Base-by-base conservation (phyloP, 1,139 yeast genomes). In the Candida anutae region DNA sequence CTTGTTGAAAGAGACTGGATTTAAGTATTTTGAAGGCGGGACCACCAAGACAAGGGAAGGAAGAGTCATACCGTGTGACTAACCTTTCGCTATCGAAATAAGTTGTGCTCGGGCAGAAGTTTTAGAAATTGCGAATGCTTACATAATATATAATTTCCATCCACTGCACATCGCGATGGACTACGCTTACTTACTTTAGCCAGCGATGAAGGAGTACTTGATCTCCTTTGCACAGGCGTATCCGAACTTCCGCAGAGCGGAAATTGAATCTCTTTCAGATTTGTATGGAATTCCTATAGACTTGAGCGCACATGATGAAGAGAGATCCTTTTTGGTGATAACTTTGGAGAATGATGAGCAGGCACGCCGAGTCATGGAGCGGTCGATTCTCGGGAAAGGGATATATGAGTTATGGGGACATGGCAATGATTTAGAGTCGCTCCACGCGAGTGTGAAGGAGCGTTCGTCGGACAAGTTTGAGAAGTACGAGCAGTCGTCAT, bases 401-500 rank as follows among this genome's bases (percentile, higher is more conserved):
- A 76, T 88, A 15, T 90, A 84, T 47, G 95, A 88, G 46, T 58
- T 85, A 8, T 87, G 93, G 82, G 95, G 94, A 2, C 55, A 63
- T 23, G 96, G 94, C 1, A 37, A 41, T 0, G 59, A 62, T 5
- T 52, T 74, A 29, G 77, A 70, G 0, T 66, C 62, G 23, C 51
- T 88, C 25, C 95, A 85, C 44, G 51, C 49, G 8, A 58, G 62
- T 31, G 69, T 84, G 4, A 55, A 67, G 42, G 21, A 26, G 16
- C 56, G 36, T 32, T 49, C 60, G 37, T 22, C 29, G 24, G 51
- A 33, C 35, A 46, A 46, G 25, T 57, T 60, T 29, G 55, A 42
- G 2, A 17, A 29, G 3, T 74, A 66, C 45, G 56, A 58, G 32
- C 38, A 62, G 3, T 46, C 50, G 22, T 56, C 83, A 1, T 90